Evolutionary conservation across 805 yeast species (phyloP).

Genomic region (Kodamaea kaohsiungensis): DNA sequence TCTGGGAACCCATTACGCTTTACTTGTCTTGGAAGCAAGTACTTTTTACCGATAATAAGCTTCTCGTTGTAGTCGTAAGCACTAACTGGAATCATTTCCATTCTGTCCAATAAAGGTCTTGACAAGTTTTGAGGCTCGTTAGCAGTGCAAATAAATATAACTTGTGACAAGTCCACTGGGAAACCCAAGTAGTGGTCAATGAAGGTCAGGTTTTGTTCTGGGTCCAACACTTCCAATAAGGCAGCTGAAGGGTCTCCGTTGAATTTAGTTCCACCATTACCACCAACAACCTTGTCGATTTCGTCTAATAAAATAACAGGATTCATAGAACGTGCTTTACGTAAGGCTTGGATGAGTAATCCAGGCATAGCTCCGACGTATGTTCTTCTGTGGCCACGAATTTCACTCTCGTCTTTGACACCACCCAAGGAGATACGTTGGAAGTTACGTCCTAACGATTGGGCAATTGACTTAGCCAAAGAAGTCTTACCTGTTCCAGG

Average conservation of each 20-base stretch:
- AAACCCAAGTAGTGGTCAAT: constrained; percentile 84
- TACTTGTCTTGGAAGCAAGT: constrained; percentile 74
- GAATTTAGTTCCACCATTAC: constrained; percentile 42
- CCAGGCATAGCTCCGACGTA: constrained; percentile 95
- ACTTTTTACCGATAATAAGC: constrained; percentile 64
- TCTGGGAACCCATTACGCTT: constrained; percentile 61
- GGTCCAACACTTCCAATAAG: constrained; percentile 82
- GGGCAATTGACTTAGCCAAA: constrained; percentile 78
- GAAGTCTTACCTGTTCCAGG: constrained; percentile 95
- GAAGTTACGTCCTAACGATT: constrained; percentile 68
- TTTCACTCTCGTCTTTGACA: constrained; percentile 83
- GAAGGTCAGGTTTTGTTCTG: constrained; percentile 79
- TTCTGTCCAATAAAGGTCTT: constrained; percentile 77
- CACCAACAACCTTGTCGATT: constrained; percentile 74
- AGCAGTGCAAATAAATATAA: constrained; percentile 83
- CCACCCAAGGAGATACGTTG: constrained; percentile 87
- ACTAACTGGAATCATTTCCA: constrained; percentile 75
- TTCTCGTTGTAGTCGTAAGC: constrained; percentile 84
- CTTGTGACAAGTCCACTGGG: constrained; percentile 81
- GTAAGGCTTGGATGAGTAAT: constrained; percentile 68
- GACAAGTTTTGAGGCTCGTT: constrained; percentile 72
- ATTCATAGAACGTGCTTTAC: constrained; percentile 75
- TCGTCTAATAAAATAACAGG: constrained; percentile 85
- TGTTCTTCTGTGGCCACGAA: constrained; percentile 87
- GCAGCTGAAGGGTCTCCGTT: constrained; percentile 93